These are phyloP conservation scores for Sicyos edulis DNA, from an alignment of 306 rosid genomes.

Conservation along the genomic window DNA sequence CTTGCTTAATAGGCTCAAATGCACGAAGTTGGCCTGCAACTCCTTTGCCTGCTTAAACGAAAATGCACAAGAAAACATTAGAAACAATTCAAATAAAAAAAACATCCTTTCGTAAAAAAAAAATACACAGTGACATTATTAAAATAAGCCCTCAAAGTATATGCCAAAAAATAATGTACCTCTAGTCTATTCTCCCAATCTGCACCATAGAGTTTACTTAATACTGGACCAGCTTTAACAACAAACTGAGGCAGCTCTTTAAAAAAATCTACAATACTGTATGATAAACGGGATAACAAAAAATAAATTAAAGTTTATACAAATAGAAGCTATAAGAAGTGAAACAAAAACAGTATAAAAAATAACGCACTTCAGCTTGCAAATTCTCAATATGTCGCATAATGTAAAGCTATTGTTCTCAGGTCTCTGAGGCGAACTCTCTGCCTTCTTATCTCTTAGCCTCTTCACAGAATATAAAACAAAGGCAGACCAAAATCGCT, in stretches of 20 bases:
- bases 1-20: conserved; percentile 77
- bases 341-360: background rate
- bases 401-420: conserved; percentile 46
- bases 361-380: conserved; percentile 65
- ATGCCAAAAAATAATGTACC: conserved; percentile 38
- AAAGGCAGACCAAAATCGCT: conserved; percentile 77
- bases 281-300: conserved; percentile 22
- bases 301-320: conserved; percentile 14
- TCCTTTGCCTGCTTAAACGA: conserved; percentile 59
- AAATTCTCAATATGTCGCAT: conserved; percentile 73
- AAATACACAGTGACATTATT: background rate
- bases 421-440: conserved; percentile 30
- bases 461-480: conserved; percentile 63
- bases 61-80: conserved; percentile 21
- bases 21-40: conserved; percentile 69
- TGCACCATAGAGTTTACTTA: conserved; percentile 57
- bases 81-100: conserved; percentile 19
- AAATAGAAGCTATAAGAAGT: background rate
- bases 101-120: background rate
- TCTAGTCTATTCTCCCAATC: conserved; percentile 95
- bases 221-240: conserved; percentile 71
- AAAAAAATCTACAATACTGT: conserved; percentile 79
- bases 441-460: conserved; percentile 39
- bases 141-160: conserved; percentile 20
- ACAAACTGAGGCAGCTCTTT: conserved; percentile 95